phyloP scores from a whole-genome alignment of 371 early-diverging fungal genomes.

The Mortierella polycephala region DNA sequence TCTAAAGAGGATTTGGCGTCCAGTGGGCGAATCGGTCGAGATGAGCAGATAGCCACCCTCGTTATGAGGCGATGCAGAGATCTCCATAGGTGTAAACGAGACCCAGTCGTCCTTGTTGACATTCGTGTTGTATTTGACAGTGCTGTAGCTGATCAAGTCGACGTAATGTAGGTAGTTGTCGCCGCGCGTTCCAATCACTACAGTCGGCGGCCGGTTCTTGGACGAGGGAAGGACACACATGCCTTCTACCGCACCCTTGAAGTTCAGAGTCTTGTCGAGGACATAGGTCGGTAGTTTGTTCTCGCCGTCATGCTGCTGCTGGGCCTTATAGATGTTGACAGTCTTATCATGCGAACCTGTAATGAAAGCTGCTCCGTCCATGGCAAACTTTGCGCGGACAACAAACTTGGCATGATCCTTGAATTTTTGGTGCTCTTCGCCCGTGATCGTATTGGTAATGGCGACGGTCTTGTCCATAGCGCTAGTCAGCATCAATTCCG shows the following conservation, averaged over 20 bases:
- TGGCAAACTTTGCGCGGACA: constrained; percentile 69
- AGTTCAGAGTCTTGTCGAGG: constrained; percentile 36
- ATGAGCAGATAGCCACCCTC: constrained; percentile 66
- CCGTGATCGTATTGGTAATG: constrained; percentile 67
- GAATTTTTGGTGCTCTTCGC: constrained; percentile 62
- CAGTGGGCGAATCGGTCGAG: constrained; percentile 77
- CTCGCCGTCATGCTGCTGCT: constrained; percentile 6
- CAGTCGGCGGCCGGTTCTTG: constrained; percentile 41
- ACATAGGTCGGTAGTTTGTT: constrained; percentile 23
- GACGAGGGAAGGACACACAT: constrained; percentile 51
- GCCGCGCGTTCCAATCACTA: constrained; percentile 73
- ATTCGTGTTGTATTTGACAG: constrained; percentile 75
- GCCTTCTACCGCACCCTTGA: constrained; percentile 46
- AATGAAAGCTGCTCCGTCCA: constrained; percentile 66
- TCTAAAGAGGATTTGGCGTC: constrained; percentile 75
- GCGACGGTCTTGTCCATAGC: constrained; percentile 78
- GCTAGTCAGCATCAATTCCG: constrained; percentile 67
- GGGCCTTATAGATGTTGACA: constrained; percentile 65
- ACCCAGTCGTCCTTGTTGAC: constrained; percentile 84
- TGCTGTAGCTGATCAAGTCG: constrained; percentile 56
- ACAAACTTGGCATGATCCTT: constrained; percentile 80
- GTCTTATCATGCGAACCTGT: constrained; percentile 81
- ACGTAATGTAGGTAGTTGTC: constrained; percentile 82
- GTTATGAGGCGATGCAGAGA: constrained; percentile 64
- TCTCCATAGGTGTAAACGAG: constrained; percentile 79